phyloP scores from a whole-genome alignment of 208 protist genomes.

The Trypanosoma vivax region DNA sequence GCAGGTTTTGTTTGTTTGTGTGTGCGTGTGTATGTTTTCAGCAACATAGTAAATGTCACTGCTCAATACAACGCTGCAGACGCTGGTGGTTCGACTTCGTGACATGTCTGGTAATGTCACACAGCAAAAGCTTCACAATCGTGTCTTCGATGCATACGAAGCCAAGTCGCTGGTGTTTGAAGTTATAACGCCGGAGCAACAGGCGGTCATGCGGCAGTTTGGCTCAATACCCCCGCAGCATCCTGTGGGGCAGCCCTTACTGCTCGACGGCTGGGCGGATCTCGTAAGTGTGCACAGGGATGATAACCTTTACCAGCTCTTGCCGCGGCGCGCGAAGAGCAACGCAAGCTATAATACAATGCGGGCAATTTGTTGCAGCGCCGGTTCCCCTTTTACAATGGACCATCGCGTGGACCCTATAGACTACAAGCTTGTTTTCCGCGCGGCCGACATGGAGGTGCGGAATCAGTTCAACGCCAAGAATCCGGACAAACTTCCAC shows the following conservation, averaged over 20 bases:
- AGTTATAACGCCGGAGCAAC: conserved; percentile 68
- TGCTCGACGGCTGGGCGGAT: conserved; percentile 76
- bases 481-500: conserved; percentile 59
- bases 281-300: conserved; percentile 62
- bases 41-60: conserved; percentile 50
- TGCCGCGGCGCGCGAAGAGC: conserved; percentile 65
- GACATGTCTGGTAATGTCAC: conserved; percentile 85
- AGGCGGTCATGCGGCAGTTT: conserved; percentile 63
- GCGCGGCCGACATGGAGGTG: conserved; percentile 60
- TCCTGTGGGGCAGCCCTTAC: conserved; percentile 64
- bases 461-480: conserved; percentile 70
- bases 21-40: conserved; percentile 1
- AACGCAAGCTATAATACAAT: conserved; percentile 73
- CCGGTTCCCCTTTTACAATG: conserved; percentile 81
- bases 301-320: conserved; percentile 73
- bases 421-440: conserved; percentile 84
- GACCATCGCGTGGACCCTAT: conserved; percentile 76
- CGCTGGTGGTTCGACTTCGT: conserved; percentile 68
- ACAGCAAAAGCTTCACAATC: conserved; percentile 85
- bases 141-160: conserved; percentile 88
- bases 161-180: conserved; percentile 87
- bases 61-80: conserved; percentile 80
- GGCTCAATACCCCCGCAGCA: conserved; percentile 60
- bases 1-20: not conserved
- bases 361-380: conserved; percentile 65